phyloP scores from a whole-genome alignment of 352 stramenopile species.

The Plasmopara viticola region DNA sequence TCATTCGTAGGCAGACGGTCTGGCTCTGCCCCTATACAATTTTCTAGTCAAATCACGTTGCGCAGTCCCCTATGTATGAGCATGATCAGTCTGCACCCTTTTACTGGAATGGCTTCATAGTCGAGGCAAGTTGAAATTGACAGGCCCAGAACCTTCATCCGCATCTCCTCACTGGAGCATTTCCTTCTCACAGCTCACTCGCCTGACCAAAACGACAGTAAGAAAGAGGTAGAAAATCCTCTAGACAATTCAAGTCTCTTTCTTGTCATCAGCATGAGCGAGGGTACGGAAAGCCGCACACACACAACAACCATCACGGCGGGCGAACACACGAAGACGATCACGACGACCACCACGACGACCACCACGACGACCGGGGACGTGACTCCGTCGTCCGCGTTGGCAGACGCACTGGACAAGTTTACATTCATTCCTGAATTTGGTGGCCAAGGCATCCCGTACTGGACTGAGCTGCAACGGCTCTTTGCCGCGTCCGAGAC shows the following conservation, averaged over 20 bases:
- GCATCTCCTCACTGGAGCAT: slow-evolving; percentile 19
- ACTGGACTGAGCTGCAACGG: slow-evolving; percentile 53
- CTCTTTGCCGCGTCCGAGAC: slow-evolving; percentile 39
- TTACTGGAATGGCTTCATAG: slow-evolving; percentile 9
- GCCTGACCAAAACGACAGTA: slow-evolving; percentile 6
- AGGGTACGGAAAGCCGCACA: slow-evolving; percentile 24
- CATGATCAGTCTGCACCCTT: slow-evolving; percentile 21
- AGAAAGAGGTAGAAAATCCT: slow-evolving; percentile 9
- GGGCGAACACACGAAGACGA: slow-evolving; percentile 23
- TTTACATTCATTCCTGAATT: slow-evolving; percentile 49
- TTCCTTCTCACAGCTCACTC: slow-evolving; percentile 25
- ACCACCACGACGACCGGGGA: slow-evolving; percentile 13
- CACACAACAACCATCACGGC: slow-evolving; percentile 16
- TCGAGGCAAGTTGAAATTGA: slow-evolving; percentile 21
- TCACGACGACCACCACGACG: slow-evolving; percentile 23
- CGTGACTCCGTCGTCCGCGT: slow-evolving; percentile 12
- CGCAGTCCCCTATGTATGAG: not conserved
- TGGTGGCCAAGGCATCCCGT: slow-evolving; percentile 60
- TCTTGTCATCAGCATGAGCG: slow-evolving; percentile 19
- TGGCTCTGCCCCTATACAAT: slow-evolving; percentile 6
- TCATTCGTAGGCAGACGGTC: slow-evolving; percentile 12
- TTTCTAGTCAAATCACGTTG: slow-evolving; percentile 6
- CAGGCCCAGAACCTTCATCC: slow-evolving; percentile 16
- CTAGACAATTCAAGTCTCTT: slow-evolving; percentile 8
- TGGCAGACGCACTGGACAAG: slow-evolving; percentile 22